Evolutionary conservation across 2,329 filamentous ascomycete species (phyloP).

Genomic region (Coniochaeta pulveracea): DNA sequence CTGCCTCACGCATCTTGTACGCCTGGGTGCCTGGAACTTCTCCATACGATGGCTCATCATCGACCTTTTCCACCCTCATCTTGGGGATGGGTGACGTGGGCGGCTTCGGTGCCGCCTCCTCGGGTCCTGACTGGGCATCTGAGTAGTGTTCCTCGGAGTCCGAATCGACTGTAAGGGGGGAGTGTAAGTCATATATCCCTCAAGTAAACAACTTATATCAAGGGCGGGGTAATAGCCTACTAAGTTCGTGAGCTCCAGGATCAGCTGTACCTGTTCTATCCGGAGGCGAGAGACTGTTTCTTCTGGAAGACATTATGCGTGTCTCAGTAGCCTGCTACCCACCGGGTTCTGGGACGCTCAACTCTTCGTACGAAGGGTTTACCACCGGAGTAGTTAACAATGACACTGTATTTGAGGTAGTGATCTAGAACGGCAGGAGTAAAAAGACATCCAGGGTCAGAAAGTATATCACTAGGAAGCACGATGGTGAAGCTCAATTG

Average conservation of each 20-base stretch:
- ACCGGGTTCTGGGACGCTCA: too few species aligned
- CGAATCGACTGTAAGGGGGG: slow-evolving; percentile 31
- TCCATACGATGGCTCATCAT: slow-evolving; percentile 45
- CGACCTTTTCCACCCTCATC: slow-evolving; percentile 47
- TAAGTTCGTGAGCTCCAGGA: slow-evolving; percentile 48
- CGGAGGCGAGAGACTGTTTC: slow-evolving; percentile 27
- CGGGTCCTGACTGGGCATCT: slow-evolving; percentile 44
- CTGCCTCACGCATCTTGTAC: slow-evolving; percentile 41
- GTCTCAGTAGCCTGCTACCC: too few species aligned
- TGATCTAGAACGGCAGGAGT: too few species aligned
- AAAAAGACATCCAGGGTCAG: too few species aligned
- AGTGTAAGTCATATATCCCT: too few species aligned
- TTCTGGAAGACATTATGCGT: slow-evolving; percentile 20
- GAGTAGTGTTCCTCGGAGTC: slow-evolving; percentile 62
- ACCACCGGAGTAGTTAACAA: too few species aligned
- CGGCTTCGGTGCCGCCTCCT: slow-evolving; percentile 23
- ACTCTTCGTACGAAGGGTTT: too few species aligned
- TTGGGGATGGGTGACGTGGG: slow-evolving; percentile 42
- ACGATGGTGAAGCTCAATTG: too few species aligned
- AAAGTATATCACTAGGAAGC: too few species aligned
- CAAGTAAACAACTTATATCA: too few species aligned
- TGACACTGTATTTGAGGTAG: too few species aligned
- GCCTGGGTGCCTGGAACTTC: slow-evolving; percentile 51
- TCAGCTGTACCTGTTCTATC: slow-evolving; percentile 32
- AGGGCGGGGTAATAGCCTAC: slow-evolving; percentile 22